Conservation (phyloP, 768 basidiomycete genomes). For the Saitozyma podzolica region DNA sequence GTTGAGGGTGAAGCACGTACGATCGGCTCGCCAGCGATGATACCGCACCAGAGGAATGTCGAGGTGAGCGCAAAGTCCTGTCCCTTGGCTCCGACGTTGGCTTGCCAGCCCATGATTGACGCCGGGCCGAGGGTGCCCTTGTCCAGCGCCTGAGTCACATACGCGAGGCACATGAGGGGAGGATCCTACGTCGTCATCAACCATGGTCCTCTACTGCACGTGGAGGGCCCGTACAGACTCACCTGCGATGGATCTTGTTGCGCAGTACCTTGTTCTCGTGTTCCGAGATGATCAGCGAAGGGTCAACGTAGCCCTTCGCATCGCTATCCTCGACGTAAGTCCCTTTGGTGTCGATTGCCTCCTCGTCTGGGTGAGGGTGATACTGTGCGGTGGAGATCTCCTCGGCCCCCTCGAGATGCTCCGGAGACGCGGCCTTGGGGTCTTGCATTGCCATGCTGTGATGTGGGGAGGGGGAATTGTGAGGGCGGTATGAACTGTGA, state of each 20-base stretch:
- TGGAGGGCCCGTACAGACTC: conserved; percentile 1
- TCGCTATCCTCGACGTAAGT: conserved; percentile 19
- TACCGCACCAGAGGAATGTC: conserved; percentile 15
- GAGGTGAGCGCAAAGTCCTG: conserved; percentile 20
- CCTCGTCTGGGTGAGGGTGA: too few relatives aligned
- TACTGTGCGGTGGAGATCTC: too few relatives aligned
- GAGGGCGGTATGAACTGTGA: too few relatives aligned
- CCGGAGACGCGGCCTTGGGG: too few relatives aligned
- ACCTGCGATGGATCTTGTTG: conserved; percentile 23
- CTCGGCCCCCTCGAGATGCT: too few relatives aligned
- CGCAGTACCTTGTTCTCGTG: conserved; percentile 47
- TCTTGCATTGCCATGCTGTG: too few relatives aligned
- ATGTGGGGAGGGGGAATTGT: too few relatives aligned
- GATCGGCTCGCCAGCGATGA: conserved; percentile 16
- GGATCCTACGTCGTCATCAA: conserved; percentile 7
- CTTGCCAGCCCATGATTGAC: conserved; percentile 22
- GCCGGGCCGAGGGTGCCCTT: conserved; percentile 28
- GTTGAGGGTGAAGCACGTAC: conserved; percentile 1
- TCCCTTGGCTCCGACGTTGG: conserved; percentile 6
- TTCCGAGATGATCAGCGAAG: conserved; percentile 22
- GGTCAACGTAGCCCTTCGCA: conserved; percentile 28
- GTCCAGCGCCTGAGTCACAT: conserved; percentile 35
- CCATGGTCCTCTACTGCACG: not conserved
- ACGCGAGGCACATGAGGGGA: conserved; percentile 19
- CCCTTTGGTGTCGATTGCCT: too few relatives aligned